Conservation (phyloP, 2,329 filamentous ascomycete species). For the Fusarium sublunatum region DNA sequence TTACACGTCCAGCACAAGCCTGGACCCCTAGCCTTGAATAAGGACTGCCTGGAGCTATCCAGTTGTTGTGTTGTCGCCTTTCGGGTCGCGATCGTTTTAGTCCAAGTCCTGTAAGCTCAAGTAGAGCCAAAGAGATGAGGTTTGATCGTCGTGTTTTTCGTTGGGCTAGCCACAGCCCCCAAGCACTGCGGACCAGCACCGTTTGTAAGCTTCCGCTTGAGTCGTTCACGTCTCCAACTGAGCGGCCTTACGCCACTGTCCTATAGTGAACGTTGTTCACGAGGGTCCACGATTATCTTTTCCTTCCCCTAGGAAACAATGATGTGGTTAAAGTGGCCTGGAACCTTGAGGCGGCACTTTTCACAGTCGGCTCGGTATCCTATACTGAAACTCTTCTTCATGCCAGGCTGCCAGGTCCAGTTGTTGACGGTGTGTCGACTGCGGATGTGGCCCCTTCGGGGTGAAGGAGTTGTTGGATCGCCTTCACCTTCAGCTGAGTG, state of each 20-base stretch:
- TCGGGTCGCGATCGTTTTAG: background rate
- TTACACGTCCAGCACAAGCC: background rate
- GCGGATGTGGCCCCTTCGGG: conserved; percentile 66
- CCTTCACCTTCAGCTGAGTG: conserved; percentile 47
- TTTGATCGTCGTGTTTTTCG: background rate
- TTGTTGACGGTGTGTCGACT: conserved; percentile 70
- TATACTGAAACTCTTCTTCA: conserved; percentile 80
- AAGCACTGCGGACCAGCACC: too few relatives aligned
- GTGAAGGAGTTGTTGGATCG: conserved; percentile 58
- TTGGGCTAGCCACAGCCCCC: background rate
- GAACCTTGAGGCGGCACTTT: conserved; percentile 78
- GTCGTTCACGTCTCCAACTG: conserved; percentile 33
- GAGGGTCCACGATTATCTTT: conserved; percentile 45
- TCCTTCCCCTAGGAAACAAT: conserved; percentile 67
- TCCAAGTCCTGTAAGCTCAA: background rate
- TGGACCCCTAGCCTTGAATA: background rate
- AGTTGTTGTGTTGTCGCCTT: background rate
- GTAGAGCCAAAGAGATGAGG: background rate
- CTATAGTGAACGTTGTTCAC: conserved; percentile 39
- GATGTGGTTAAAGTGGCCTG: conserved; percentile 85
- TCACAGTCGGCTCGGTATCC: conserved; percentile 82
- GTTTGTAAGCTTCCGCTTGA: conserved; percentile 3
- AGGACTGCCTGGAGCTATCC: background rate
- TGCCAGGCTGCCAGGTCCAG: conserved; percentile 70
- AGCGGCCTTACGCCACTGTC: conserved; percentile 44